A percentile compares a stretch with the other conserved stretches of the same genome.
Evolutionary conservation across 2,329 filamentous ascomycete species (phyloP).

Genomic region (Byssothecium circinans): DNA sequence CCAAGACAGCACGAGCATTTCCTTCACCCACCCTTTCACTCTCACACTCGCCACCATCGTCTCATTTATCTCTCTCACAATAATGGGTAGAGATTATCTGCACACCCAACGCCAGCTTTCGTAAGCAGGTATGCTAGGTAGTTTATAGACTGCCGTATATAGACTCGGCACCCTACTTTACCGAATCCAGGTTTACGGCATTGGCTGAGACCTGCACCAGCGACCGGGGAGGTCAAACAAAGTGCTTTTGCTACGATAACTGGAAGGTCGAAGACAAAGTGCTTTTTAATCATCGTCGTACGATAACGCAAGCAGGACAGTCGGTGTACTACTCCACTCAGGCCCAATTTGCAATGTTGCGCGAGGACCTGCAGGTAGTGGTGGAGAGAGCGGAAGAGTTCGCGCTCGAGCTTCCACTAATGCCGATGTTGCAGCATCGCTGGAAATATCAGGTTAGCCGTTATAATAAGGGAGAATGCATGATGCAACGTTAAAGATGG

Average conservation of each 20-base stretch:
- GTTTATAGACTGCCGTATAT: constrained; percentile 13
- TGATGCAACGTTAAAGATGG: too few species aligned
- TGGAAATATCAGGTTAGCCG: not conserved
- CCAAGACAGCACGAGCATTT: not conserved
- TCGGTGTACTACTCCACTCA: not conserved
- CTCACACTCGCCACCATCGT: not conserved
- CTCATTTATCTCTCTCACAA: not conserved
- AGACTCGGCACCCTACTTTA: constrained; percentile 4
- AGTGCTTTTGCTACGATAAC: not conserved
- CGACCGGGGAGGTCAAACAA: too few species aligned
- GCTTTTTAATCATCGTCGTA: not conserved
- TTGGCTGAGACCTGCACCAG: constrained; percentile 8
- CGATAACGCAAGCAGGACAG: not conserved
- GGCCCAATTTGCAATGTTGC: not conserved
- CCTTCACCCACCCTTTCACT: not conserved
- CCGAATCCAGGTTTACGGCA: not conserved
- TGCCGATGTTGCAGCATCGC: not conserved
- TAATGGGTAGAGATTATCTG: not conserved
- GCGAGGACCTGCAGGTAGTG: not conserved
- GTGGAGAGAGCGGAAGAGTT: constrained; percentile 1
- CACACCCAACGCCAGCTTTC: not conserved
- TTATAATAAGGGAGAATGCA: constrained; percentile 3
- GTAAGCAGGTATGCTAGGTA: not conserved
- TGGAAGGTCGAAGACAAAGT: not conserved
- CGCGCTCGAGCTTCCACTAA: too few species aligned